A percentile compares a stretch with the other conserved stretches of the same genome.
Conservation (phyloP, 2,329 filamentous ascomycete species). For the Cordyceps cateniannulata region DNA sequence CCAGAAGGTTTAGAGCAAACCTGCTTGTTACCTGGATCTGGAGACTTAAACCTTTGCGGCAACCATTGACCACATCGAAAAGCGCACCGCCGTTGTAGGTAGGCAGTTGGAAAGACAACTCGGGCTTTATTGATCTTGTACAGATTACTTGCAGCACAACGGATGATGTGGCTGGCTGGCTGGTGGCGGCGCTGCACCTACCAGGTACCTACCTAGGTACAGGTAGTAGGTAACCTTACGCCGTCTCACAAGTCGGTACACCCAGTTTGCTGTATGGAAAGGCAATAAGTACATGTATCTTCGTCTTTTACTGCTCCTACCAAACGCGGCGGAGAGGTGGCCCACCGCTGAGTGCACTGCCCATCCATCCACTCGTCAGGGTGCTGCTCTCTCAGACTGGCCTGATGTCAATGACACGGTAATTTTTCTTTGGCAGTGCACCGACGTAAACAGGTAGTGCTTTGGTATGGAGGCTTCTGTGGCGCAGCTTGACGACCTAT, state of each 20-base stretch:
- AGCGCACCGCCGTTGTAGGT: too few relatives aligned
- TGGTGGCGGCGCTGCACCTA: background rate
- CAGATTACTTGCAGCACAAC: background rate
- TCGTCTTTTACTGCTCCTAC: too few relatives aligned
- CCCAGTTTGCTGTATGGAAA: too few relatives aligned
- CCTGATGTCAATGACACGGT: background rate
- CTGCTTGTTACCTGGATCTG: background rate
- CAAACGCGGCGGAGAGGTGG: too few relatives aligned
- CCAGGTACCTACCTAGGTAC: background rate
- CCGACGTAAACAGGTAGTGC: background rate
- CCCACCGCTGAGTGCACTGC: too few relatives aligned
- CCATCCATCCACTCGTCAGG: too few relatives aligned
- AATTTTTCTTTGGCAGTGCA: background rate
- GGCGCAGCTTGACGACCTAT: background rate
- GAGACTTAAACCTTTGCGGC: background rate
- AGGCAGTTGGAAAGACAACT: too few relatives aligned
- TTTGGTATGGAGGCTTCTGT: background rate
- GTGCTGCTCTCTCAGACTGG: background rate
- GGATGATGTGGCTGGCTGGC: background rate
- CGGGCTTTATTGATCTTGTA: background rate
- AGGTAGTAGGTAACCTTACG: too few relatives aligned
- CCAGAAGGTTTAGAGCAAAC: background rate
- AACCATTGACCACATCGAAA: too few relatives aligned
- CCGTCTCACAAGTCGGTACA: too few relatives aligned
- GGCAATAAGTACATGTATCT: too few relatives aligned